Evolutionary conservation across 1,139 yeast species (phyloP).

Genomic region (Blastobotrys raffinosifermentans): DNA sequence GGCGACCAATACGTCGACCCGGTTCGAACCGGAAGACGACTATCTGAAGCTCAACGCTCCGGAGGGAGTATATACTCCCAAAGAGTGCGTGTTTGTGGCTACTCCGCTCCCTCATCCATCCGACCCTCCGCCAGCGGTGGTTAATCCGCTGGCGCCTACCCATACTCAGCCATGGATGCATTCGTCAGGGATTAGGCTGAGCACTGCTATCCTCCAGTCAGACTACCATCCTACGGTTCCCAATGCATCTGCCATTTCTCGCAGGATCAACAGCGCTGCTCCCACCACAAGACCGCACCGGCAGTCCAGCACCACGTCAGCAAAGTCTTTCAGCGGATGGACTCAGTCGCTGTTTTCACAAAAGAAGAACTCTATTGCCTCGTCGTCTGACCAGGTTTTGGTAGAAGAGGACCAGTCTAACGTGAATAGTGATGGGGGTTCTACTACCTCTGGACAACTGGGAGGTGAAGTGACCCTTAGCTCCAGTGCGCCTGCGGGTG

Average conservation of each 20-base stretch:
- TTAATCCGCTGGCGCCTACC: constrained; percentile 35
- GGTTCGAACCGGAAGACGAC: constrained; percentile 17
- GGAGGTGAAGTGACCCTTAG: constrained; percentile 1
- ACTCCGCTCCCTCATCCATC: constrained; percentile 35
- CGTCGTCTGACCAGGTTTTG: constrained; percentile 3
- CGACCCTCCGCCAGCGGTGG: constrained; percentile 31
- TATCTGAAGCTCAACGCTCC: constrained; percentile 21
- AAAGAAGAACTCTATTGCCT: constrained; percentile 4
- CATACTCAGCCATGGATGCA: constrained; percentile 25
- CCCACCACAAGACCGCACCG: too few species aligned
- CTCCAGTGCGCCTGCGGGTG: constrained; percentile 7
- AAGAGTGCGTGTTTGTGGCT: constrained; percentile 31
- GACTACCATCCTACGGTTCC: too few species aligned
- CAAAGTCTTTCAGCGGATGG: constrained; percentile 18
- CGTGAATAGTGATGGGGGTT: background rate
- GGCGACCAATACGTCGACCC: constrained; percentile 25
- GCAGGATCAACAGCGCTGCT: background rate
- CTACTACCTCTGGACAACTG: background rate
- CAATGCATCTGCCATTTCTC: constrained; percentile 10
- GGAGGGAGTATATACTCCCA: constrained; percentile 30
- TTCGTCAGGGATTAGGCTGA: constrained; percentile 26
- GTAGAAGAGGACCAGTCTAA: background rate
- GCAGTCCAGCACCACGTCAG: constrained; percentile 10
- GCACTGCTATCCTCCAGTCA: constrained; percentile 14
- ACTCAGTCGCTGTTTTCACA: constrained; percentile 12